Conservation (phyloP, 441 rosid species). For the Mallotus repandus region DNA sequence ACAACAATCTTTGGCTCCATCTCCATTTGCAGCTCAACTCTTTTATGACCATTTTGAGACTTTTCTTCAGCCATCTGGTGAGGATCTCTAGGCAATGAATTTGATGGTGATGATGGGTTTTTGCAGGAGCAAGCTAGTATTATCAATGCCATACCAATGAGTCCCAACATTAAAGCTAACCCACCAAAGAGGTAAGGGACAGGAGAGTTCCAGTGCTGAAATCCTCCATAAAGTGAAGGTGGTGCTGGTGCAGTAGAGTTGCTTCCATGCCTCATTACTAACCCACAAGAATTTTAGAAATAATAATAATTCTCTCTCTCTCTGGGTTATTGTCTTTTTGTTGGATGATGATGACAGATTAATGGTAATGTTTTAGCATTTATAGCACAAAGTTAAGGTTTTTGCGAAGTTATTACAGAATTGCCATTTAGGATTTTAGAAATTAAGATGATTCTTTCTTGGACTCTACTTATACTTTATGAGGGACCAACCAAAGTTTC, state of each 20-base stretch:
- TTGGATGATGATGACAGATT: not conserved
- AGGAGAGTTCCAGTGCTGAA: conserved; percentile 46
- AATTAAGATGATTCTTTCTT: conserved; percentile 9
- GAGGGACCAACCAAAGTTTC: conserved; percentile 3
- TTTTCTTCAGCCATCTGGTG: not conserved
- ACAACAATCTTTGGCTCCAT: conserved; percentile 67
- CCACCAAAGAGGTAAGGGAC: conserved; percentile 52
- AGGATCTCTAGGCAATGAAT: not conserved
- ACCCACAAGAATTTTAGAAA: not conserved
- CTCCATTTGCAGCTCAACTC: conserved; percentile 24
- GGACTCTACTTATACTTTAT: conserved; percentile 8
- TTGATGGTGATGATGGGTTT: conserved; percentile 14
- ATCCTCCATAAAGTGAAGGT: conserved; percentile 16
- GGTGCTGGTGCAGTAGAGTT: conserved; percentile 20
- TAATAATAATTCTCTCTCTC: not conserved
- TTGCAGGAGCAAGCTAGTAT: conserved; percentile 53
- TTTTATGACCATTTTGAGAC: not conserved
- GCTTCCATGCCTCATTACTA: conserved; percentile 18
- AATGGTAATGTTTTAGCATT: not conserved
- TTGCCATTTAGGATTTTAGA: not conserved
- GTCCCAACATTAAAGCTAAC: conserved; percentile 50
- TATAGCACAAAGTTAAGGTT: conserved; percentile 2
- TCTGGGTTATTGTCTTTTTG: too few relatives aligned
- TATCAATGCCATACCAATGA: conserved; percentile 45
- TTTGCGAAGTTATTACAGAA: not conserved